Base-by-base conservation (phyloP, 73 alveolate genomes). In the Paramecium sonneborni region DNA sequence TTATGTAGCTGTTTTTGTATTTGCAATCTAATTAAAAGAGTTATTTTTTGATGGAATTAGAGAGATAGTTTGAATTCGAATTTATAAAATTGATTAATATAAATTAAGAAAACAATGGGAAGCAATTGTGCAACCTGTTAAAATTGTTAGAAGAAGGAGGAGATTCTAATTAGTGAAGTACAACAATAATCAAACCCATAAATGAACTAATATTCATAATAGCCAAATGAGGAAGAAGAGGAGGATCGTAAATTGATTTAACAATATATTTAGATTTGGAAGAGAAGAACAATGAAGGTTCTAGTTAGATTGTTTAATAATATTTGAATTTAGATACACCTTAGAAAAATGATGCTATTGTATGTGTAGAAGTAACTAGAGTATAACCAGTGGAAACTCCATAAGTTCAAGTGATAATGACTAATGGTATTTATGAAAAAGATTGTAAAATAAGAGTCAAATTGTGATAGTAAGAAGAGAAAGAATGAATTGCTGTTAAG, bases 201-300 rank as follows among this genome's bases (percentile, higher is more conserved):
- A 21, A 79, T 79, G 90, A 38, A 79, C 14, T 20, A 79, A 44
- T 79, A 79, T 28, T 79, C 76, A 9, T 14, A 79, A 46, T 24
- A 79, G 9, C 90, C 90, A 2, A 39, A 79, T 44, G 46, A 79
- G 18, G 76, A 79, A 10, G 76, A 79, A 41, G 90, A 79, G 7
- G 87, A 39, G 26, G 87, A 39, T 34, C 18, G 37, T 74, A 34
- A 30, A 30, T 37, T 74, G 35, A 79, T 43, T 32, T 74, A 74
- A 38, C 41, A 21, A 26, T 37, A 30, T 57, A 18, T 12, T 12
- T 41, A 44, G 41, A 79, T 20, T 11, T 37, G 35, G 55, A 79
- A 5, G 37, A 79, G 35, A 43, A 79, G 55, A 79, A 79, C 5
- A 2, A 43, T 14, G 34, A 37, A 6, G 90, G 14, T 1, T 41